Percentiles rank a stretch among this genome's conserved stretches.
These are phyloP conservation scores for Podaxis rugospora DNA, from an alignment of 768 basidiomycete species.

Conservation along the genomic window DNA sequence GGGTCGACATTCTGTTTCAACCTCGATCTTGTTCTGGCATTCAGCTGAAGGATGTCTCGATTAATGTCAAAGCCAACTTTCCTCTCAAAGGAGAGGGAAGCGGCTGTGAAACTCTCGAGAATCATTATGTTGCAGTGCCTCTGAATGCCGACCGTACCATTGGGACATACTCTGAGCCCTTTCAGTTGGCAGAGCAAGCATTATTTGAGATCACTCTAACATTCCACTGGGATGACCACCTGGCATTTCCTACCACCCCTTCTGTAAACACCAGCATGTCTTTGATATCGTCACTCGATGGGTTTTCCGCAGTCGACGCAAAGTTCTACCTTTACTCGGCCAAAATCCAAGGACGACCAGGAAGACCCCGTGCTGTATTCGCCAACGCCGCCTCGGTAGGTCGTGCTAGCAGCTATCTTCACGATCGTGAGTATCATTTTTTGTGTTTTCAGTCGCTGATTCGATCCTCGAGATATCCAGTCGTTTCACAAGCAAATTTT, in stretches of 20 bases:
- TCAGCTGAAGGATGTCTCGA: not conserved
- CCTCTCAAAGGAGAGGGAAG: not conserved
- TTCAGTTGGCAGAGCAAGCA: not conserved
- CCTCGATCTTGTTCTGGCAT: not conserved
- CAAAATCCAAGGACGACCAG: not conserved
- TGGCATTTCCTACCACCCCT: not conserved
- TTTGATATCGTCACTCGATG: not conserved
- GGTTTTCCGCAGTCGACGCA: not conserved
- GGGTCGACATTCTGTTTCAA: not conserved
- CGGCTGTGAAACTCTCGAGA: not conserved
- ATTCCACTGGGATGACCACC: not conserved
- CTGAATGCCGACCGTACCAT: not conserved
- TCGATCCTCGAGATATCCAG: not conserved
- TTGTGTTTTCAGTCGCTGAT: not conserved
- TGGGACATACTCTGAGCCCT: not conserved
- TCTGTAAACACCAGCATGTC: not conserved
- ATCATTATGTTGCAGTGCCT: not conserved
- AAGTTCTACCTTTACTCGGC: constrained; percentile 11
- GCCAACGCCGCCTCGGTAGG: constrained; percentile 2
- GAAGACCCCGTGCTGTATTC: not conserved
- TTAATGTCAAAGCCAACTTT: not conserved
- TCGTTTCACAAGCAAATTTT: not conserved
- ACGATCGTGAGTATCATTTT: not conserved
- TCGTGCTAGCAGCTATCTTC: not conserved
- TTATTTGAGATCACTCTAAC: not conserved